Conservation (phyloP, 441 rosid species). For the Biscutella laevigata region DNA sequence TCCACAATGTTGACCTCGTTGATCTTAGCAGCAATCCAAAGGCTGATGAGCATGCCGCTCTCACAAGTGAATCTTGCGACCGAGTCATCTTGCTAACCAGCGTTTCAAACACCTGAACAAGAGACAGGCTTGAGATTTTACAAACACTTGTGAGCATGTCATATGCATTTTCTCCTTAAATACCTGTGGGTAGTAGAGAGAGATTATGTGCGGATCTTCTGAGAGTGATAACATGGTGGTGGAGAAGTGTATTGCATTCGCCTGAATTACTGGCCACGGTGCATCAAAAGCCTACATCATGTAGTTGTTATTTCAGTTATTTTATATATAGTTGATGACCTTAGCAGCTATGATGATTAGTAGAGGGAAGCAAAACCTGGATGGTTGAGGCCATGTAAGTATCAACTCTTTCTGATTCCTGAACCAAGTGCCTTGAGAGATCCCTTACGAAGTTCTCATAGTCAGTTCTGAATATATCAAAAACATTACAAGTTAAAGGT, state of each 20-base stretch:
- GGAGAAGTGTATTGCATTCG: constrained; percentile 83
- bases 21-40: constrained; percentile 74
- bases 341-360: neutral
- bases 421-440: constrained; percentile 54
- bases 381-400: constrained; percentile 71
- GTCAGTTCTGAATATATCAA: constrained; percentile 46
- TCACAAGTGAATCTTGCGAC: constrained; percentile 71
- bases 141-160: neutral
- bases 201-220: constrained; percentile 67
- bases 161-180: constrained; percentile 7
- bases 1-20: constrained; percentile 51
- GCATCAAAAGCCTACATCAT: constrained; percentile 82
- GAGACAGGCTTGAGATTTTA: constrained; percentile 10
- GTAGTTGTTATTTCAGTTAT: constrained; percentile 10
- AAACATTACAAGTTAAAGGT: neutral
- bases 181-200: constrained; percentile 77
- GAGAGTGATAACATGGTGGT: constrained; percentile 74
- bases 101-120: constrained; percentile 61
- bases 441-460: constrained; percentile 83
- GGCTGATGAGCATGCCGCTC: constrained; percentile 80
- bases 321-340: neutral
- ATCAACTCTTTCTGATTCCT: constrained; percentile 60
- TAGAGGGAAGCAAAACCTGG: constrained; percentile 48
- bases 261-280: constrained; percentile 92
- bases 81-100: constrained; percentile 80